Base-by-base conservation (phyloP, 805 yeast species). In the Blastobotrys peoriensis region DNA sequence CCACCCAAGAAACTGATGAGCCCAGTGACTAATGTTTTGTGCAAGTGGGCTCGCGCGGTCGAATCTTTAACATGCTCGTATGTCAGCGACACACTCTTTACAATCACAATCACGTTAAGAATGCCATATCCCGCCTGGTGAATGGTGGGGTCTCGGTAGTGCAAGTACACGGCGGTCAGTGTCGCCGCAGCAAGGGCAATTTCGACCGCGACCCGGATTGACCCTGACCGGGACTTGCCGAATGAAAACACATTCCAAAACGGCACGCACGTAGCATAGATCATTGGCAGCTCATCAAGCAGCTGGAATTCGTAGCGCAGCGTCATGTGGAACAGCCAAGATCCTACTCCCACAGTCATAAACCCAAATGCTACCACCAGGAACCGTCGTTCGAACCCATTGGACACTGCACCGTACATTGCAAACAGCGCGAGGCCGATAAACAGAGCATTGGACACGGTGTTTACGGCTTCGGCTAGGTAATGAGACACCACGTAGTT, bases 301-400 rank as follows among this genome's bases (percentile, higher is more conserved):
- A 93, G 63, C 67, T 93, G 98, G 67, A 76, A 93, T 60, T 84
- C 86, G 64, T 91, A 93, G 52, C 78, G 73, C 55, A 93, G 71
- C 3, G 98, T 91, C 96, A 93, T 93, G 64, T 93, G 98, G 69
- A 93, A 93, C 50, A 88, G 66, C 91, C 97, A 93, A 16, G 87
- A 79, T 2, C 98, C 98, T 17, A 91, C 64, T 0, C 98, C 98
- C 3, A 93, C 98, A 4, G 85, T 67, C 44, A 83, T 78, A 62
- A 93, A 89, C 4, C 97, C 97, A 10, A 81, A 48, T 8, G 86
- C 81, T 8, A 85, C 76, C 36, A 84, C 65, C 1, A 83, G 54
- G 57, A 88, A 93, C 51, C 97, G 68, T 4, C 62, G 59, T 45
- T 89, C 97, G 44, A 83, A 72, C 23, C 69, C 67, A 52, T 88